A percentile compares a stretch with the other conserved stretches of the same genome.
phyloP scores from a whole-genome alignment of 2,329 filamentous ascomycete species.

The Zasmidium citrigriseum region DNA sequence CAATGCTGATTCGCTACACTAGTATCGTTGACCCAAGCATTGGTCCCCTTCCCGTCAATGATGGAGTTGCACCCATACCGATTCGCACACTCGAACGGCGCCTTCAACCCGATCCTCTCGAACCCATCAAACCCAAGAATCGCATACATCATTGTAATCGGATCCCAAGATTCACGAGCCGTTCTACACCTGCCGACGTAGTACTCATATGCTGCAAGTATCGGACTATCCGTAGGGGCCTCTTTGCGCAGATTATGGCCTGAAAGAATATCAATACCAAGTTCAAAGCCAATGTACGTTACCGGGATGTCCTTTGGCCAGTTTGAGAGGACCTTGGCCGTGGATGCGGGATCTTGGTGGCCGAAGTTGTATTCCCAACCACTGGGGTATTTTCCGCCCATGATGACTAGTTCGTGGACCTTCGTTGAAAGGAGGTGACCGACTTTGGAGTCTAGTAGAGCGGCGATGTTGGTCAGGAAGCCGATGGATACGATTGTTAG shows the following conservation, averaged over 20 bases:
- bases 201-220: conserved; percentile 20
- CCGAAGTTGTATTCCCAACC: conserved; percentile 55
- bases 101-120: background rate
- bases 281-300: conserved; percentile 48
- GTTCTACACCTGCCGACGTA: conserved; percentile 16
- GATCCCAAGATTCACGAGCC: conserved; percentile 16
- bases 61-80: conserved; percentile 15
- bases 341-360: conserved; percentile 39
- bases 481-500: conserved; percentile 25
- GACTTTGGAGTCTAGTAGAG: conserved; percentile 47
- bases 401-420: conserved; percentile 53
- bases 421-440: conserved; percentile 49
- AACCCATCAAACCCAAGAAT: conserved; percentile 11
- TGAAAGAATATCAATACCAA: conserved; percentile 45
- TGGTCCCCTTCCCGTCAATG: conserved; percentile 7
- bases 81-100: conserved; percentile 16
- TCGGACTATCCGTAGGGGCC: conserved; percentile 12
- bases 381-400: conserved; percentile 54
- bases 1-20: conserved; percentile 19
- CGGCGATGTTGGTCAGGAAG: conserved; percentile 41
- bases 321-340: conserved; percentile 49
- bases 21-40: conserved; percentile 25
- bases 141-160: conserved; percentile 14
- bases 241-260: conserved; percentile 37
- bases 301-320: conserved; percentile 42